A percentile compares a stretch with the other conserved stretches of the same genome.
Conservation (phyloP, 768 basidiomycete species). For the Suillus plorans region DNA sequence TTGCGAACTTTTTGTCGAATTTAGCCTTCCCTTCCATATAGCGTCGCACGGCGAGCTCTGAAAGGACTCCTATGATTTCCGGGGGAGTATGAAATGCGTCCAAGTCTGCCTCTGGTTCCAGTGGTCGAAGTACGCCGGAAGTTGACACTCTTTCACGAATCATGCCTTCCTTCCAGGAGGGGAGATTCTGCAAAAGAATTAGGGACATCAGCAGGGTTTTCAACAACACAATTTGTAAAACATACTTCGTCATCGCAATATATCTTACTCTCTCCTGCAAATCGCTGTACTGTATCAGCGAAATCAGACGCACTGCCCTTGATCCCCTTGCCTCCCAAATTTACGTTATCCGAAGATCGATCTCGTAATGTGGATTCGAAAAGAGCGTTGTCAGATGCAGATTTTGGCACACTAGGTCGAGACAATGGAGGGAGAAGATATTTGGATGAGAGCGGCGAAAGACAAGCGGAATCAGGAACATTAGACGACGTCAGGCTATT, state of each 20-base stretch:
- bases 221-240: constrained; percentile 6
- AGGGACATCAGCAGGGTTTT: constrained; percentile 6
- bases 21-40: constrained; percentile 62
- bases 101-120: constrained; percentile 73
- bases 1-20: constrained; percentile 69
- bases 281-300: constrained; percentile 20
- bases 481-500: neutral
- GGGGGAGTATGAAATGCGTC: constrained; percentile 62
- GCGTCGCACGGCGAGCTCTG: constrained; percentile 73
- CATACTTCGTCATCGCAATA: constrained; percentile 54
- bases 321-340: constrained; percentile 20
- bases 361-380: neutral
- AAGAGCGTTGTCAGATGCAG: constrained; percentile 12
- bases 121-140: constrained; percentile 73
- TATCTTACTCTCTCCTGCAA: constrained; percentile 62
- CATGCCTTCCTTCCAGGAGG: constrained; percentile 57
- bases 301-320: constrained; percentile 14
- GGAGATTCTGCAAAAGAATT: constrained; percentile 30
- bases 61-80: constrained; percentile 70
- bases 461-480: neutral
- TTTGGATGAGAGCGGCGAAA: constrained; percentile 2
- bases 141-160: constrained; percentile 90
- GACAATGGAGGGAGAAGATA: constrained; percentile 11
- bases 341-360: constrained; percentile 9
- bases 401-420: constrained; percentile 14